These are phyloP conservation scores for Stemphylium lycopersici DNA, from an alignment of 2,329 filamentous ascomycete species.

Conservation along the genomic window DNA sequence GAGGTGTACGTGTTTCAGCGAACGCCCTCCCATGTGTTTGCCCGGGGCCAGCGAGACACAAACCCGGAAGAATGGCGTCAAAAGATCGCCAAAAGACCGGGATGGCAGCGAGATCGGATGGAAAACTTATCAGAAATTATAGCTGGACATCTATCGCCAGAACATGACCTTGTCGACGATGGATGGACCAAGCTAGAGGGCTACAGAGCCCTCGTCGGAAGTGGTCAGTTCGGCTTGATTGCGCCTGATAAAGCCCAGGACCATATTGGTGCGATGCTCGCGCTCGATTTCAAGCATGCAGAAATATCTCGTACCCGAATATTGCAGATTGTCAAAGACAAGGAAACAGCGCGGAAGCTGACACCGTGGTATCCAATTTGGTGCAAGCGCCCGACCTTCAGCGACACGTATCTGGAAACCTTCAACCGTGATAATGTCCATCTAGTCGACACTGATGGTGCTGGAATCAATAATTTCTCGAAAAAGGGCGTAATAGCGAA, in stretches of 20 bases:
- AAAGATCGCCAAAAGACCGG: constrained; percentile 41
- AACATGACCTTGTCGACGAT: constrained; percentile 55
- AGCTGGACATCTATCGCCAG: constrained; percentile 25
- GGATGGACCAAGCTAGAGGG: constrained; percentile 52
- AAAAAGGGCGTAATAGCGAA: constrained; percentile 55
- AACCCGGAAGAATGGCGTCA: constrained; percentile 52
- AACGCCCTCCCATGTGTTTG: constrained; percentile 49
- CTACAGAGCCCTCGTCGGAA: constrained; percentile 41
- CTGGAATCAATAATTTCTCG: constrained; percentile 54
- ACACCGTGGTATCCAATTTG: constrained; percentile 65
- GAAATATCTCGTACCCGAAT: constrained; percentile 55
- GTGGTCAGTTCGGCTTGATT: constrained; percentile 32
- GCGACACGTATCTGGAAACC: constrained; percentile 62
- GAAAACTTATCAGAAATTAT: constrained; percentile 51
- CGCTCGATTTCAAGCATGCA: constrained; percentile 51
- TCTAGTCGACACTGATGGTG: constrained; percentile 65
- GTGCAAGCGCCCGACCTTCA: constrained; percentile 70
- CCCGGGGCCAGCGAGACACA: constrained; percentile 46
- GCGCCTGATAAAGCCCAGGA: constrained; percentile 46
- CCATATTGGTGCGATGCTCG: constrained; percentile 48
- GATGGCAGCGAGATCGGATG: constrained; percentile 57
- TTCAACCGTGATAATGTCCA: constrained; percentile 67
- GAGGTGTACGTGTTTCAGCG: constrained; percentile 54
- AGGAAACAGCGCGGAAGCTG: constrained; percentile 56
- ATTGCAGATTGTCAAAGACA: constrained; percentile 58